Evolutionary conservation across 345 rosid genomes (phyloP), one percentile per base, ranked within the genome.

Genomic region (Salix dunnii): DNA sequence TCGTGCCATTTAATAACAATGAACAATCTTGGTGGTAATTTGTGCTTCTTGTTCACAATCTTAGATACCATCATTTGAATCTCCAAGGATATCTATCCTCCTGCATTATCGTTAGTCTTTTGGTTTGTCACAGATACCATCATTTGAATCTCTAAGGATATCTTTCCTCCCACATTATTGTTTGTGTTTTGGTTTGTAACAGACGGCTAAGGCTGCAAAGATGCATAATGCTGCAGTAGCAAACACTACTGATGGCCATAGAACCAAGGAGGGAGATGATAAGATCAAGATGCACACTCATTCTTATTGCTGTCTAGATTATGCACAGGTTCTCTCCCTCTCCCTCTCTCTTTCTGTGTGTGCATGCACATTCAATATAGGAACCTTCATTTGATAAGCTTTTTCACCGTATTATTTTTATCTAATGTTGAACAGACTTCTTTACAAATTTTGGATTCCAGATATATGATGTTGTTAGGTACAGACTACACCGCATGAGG

Each of bases 181-280:
- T 65, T 58, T 13, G n/a, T 67, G 35, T 74, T 30, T 46, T 35
- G 14, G 36, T 43, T n/a, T 43, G 76, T 79, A 31, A 16, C 86
- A 95, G 98, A 95, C 97, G 38, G 97, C 98, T 70, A 90, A 91
- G 83, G 90, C 91, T 77, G 98, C 89, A 40, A 90, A 93, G 90
- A 72, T 89, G 73, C 86, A 89, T 81, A 96, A 90, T 82, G 91
- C 85, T 79, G 97, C 97, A 30, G 87, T 93, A 46, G 91, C 96
- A 77, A 92, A 91, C 66, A 89, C 91, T 55, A 83, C 82, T 64
- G 92, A 90, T 74, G 88, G 87, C 66, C 89, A 78, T 21, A 55
- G 21, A 4, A 53, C 36, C 70, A 90, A 85, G 68, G 91, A 91
- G 82, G 94, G 93, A 68, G 98, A 90, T 17, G 99, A 93, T 74